Percentiles rank a stretch among this genome's conserved stretches.
Evolutionary conservation across 352 stramenopile genomes (phyloP).

Genomic region (Ophiocytium majus): DNA sequence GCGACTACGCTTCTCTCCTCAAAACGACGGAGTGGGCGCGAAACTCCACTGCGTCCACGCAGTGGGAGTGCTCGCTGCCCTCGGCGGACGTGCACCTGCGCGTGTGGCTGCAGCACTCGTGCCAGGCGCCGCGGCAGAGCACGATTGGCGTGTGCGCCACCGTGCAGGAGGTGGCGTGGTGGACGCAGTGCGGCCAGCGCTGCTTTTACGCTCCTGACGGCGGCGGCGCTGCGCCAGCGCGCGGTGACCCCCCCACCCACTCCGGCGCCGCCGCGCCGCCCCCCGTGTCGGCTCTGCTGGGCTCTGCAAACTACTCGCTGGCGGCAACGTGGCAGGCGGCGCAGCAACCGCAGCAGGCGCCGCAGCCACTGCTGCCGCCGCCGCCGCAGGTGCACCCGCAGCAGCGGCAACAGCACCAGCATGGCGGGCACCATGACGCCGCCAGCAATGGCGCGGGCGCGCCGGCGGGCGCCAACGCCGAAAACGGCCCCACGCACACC

Average conservation of each 20-base stretch:
- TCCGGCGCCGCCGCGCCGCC: neutral
- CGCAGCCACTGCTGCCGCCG: neutral
- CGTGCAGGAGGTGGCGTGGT: conserved; percentile 18
- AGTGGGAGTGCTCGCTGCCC: conserved; percentile 37
- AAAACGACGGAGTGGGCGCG: conserved; percentile 27
- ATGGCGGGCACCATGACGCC: too few species aligned
- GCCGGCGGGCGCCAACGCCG: too few species aligned
- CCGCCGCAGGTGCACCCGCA: neutral
- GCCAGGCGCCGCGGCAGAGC: neutral
- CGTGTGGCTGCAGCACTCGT: conserved; percentile 32
- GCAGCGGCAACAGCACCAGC: neutral
- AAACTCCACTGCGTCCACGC: conserved; percentile 7
- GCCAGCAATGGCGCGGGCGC: too few species aligned
- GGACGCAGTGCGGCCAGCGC: neutral
- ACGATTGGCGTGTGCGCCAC: conserved; percentile 43
- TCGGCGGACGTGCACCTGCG: conserved; percentile 15
- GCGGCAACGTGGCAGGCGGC: neutral
- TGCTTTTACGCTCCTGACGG: conserved; percentile 7
- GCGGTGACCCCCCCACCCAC: neutral
- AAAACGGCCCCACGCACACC: too few species aligned
- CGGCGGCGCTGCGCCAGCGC: neutral
- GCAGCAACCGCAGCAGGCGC: neutral
- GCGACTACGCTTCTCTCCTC: conserved; percentile 24
- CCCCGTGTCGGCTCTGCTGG: neutral
- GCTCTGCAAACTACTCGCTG: neutral